phyloP scores from a whole-genome alignment of 2,329 filamentous ascomycete genomes.

The Sporothrix sp. region DNA sequence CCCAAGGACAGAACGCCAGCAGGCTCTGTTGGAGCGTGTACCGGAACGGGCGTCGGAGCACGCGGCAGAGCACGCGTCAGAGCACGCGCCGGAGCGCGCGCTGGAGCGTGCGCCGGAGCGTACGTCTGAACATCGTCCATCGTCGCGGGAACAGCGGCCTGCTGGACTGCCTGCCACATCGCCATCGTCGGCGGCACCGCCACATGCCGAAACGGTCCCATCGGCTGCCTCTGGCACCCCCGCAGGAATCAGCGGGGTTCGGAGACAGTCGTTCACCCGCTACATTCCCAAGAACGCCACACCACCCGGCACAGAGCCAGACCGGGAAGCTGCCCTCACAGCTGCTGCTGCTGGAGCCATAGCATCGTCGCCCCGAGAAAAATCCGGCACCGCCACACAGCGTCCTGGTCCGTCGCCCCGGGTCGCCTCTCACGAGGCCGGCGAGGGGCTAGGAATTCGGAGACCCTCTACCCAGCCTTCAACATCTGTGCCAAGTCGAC shows the following conservation, averaged over 20 bases:
- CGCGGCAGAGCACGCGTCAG: constrained; percentile 13
- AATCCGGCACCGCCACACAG: constrained; percentile 11
- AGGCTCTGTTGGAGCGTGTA: constrained; percentile 10
- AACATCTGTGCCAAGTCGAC: constrained; percentile 38
- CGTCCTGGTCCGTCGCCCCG: constrained; percentile 35
- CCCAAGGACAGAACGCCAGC: constrained; percentile 27
- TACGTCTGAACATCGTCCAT: too few species aligned
- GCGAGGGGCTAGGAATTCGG: constrained; percentile 43
- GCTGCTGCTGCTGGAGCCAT: constrained; percentile 31
- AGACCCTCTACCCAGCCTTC: constrained; percentile 38
- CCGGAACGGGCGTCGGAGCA: constrained; percentile 16
- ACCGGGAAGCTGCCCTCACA: constrained; percentile 24
- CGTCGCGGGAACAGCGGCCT: constrained; percentile 25
- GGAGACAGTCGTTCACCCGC: constrained; percentile 32
- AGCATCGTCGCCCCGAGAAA: constrained; percentile 12
- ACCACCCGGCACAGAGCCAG: constrained; percentile 24
- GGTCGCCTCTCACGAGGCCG: constrained; percentile 34
- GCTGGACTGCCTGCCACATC: neutral
- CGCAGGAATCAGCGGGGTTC: constrained; percentile 16
- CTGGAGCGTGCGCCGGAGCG: constrained; percentile 18
- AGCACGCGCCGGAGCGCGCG: too few species aligned
- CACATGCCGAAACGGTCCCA: neutral
- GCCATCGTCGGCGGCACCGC: neutral
- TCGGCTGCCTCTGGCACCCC: constrained; percentile 24
- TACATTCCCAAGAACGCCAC: constrained; percentile 20